A percentile compares a stretch with the other conserved stretches of the same genome.
These are phyloP conservation scores for Pythium guiyangense DNA, from an alignment of 352 stramenopile species.

Conservation along the genomic window DNA sequence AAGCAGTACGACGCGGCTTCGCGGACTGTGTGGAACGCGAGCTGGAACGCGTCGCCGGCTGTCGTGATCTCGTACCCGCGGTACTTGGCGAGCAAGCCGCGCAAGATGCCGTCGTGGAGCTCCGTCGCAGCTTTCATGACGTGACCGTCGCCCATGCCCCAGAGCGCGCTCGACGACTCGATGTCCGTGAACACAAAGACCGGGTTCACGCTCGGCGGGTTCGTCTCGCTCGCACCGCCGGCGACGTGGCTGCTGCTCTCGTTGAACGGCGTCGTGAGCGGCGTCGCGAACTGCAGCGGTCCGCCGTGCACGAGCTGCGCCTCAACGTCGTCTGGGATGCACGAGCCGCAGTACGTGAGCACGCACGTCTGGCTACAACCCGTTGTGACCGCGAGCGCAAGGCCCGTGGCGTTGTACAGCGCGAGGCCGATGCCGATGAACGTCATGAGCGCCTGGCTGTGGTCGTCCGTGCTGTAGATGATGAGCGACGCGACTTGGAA, in stretches of 20 bases:
- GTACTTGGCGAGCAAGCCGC: slow-evolving; percentile 41
- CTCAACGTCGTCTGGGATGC: slow-evolving; percentile 41
- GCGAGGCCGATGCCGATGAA: slow-evolving; percentile 37
- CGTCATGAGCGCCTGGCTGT: slow-evolving; percentile 9
- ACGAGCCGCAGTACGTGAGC: slow-evolving; percentile 34
- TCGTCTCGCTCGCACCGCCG: slow-evolving; percentile 8
- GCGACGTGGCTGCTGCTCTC: slow-evolving; percentile 21
- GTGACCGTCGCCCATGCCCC: slow-evolving; percentile 36
- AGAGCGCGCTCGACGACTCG: slow-evolving; percentile 68
- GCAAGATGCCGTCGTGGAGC: slow-evolving; percentile 61
- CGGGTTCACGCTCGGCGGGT: slow-evolving; percentile 26
- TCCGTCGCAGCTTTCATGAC: slow-evolving; percentile 59
- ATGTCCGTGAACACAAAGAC: slow-evolving; percentile 84
- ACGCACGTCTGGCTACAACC: slow-evolving; percentile 51
- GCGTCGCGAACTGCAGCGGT: slow-evolving; percentile 4
- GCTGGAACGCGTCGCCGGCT: slow-evolving; percentile 62
- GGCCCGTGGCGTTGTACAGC: slow-evolving; percentile 32
- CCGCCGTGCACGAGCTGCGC: slow-evolving; percentile 20
- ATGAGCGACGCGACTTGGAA: slow-evolving; percentile 46
- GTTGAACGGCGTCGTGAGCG: slow-evolving; percentile 19
- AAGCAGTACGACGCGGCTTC: slow-evolving; percentile 67
- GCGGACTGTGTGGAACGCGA: slow-evolving; percentile 62
- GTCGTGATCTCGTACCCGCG: slow-evolving; percentile 78
- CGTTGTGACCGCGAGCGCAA: slow-evolving; percentile 33
- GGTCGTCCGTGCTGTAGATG: slow-evolving; percentile 21